A percentile compares a stretch with the other conserved stretches of the same genome.
Conservation (phyloP, 2,329 filamentous ascomycete genomes). For the Parastagonospora nodorum region DNA sequence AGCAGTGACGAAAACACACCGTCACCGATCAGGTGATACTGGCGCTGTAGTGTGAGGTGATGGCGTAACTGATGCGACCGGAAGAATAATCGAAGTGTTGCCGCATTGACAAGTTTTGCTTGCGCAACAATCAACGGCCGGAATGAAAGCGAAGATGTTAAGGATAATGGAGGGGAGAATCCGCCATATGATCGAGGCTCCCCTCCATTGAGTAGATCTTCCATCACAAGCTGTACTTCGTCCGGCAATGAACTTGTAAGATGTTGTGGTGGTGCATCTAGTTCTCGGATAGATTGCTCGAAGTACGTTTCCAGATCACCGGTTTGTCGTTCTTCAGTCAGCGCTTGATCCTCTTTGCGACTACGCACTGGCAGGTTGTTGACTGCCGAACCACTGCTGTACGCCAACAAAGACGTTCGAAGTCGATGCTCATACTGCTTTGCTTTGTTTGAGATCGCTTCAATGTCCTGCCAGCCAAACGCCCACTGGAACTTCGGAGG, state of each 20-base stretch:
- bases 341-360: neutral
- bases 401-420: slow-evolving; percentile 35
- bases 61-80: slow-evolving; percentile 70
- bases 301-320: slow-evolving; percentile 29
- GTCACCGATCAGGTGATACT: slow-evolving; percentile 84
- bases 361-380: neutral
- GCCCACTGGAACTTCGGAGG: slow-evolving; percentile 69
- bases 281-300: slow-evolving; percentile 27
- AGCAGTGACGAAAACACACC: slow-evolving; percentile 81
- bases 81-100: slow-evolving; percentile 79
- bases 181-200: slow-evolving; percentile 5
- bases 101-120: slow-evolving; percentile 75
- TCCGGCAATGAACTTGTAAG: slow-evolving; percentile 23
- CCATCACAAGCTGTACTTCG: slow-evolving; percentile 32
- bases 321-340: slow-evolving; percentile 1
- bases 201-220: slow-evolving; percentile 17
- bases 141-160: slow-evolving; percentile 72
- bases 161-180: slow-evolving; percentile 60
- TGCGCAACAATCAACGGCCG: slow-evolving; percentile 75
- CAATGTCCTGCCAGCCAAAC: slow-evolving; percentile 73
- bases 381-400: slow-evolving; percentile 11
- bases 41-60: slow-evolving; percentile 75
- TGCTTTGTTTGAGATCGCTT: slow-evolving; percentile 66
- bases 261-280: slow-evolving; percentile 31
- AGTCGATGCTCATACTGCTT: slow-evolving; percentile 55